phyloP scores from a whole-genome alignment of 1,284 basidiomycete species.

The Microbotryum violaceum region DNA sequence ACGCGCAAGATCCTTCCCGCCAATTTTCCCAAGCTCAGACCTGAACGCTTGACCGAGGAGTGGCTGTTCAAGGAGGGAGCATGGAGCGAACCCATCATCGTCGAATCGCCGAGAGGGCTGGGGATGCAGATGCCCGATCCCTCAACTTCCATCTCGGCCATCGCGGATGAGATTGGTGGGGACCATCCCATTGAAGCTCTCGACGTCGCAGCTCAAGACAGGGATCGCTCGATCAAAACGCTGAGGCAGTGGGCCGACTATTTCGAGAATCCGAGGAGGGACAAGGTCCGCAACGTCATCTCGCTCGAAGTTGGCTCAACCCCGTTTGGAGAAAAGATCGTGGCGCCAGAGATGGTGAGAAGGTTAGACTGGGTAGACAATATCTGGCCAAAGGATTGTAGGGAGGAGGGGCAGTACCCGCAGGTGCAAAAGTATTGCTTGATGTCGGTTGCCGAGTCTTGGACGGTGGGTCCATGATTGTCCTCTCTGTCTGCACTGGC shows the following conservation, averaged over 20 bases:
- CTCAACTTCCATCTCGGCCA: conserved; percentile 64
- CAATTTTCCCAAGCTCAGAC: conserved; percentile 58
- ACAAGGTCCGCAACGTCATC: conserved; percentile 85
- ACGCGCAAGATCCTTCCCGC: conserved; percentile 52
- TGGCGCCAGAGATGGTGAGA: conserved; percentile 74
- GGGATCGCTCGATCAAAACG: conserved; percentile 54
- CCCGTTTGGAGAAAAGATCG: conserved; percentile 61
- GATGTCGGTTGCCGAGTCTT: conserved; percentile 77
- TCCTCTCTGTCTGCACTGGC: conserved; percentile 4
- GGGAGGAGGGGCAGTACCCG: conserved; percentile 53
- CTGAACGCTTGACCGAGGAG: conserved; percentile 55
- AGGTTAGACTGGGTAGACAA: conserved; percentile 96
- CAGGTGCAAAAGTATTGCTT: conserved; percentile 95
- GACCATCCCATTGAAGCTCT: not conserved
- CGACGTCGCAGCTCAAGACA: not conserved
- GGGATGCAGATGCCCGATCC: conserved; percentile 74
- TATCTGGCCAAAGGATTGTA: conserved; percentile 62
- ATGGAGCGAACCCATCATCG: conserved; percentile 65
- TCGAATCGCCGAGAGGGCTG: conserved; percentile 64
- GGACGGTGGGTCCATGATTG: conserved; percentile 60
- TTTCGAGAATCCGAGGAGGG: conserved; percentile 60
- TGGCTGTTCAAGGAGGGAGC: conserved; percentile 65
- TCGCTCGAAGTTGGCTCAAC: conserved; percentile 77
- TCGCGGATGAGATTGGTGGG: conserved; percentile 62
- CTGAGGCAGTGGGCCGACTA: conserved; percentile 86